Base-by-base conservation (phyloP, 805 yeast genomes). In the Starmerella vitae region DNA sequence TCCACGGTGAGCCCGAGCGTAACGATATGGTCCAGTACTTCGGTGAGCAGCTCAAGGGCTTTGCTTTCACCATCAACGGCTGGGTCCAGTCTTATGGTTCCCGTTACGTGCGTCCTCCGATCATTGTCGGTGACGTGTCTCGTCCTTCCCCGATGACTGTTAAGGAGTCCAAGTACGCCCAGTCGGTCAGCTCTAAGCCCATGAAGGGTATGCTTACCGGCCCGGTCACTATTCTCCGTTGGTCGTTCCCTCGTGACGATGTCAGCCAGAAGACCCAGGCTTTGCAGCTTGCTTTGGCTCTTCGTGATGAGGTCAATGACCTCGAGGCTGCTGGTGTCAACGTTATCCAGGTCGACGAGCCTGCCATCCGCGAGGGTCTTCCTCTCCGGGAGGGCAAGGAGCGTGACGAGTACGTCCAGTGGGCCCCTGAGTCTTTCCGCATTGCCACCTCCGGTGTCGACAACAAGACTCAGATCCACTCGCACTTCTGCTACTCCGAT, bases 81-180 rank as follows among this genome's bases (percentile, higher is more conserved):
- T 91, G 99, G 99, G 99, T 91, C 59, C 99, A 91, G 76, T 91
- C 98, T 54, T 91, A 88, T 68, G 99, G 99, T 75, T 86, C 98
- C 53, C 83, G 99, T 74, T 91, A 91, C 71, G 99, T 91, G 57
- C 85, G 98, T 74, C 98, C 98, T 64, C 98, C 98, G 58, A 82
- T 91, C 61, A 77, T 91, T 66, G 96, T 88, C 58, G 98, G 98
- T 74, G 98, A 91, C 67, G 84, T 91, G 59, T 86, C 96, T 41
- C 86, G 98, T 75, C 96, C 98, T 65, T 76, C 74, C 63, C 81
- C 97, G 54, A 88, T 91, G 95, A 78, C 98, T 56, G 97, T 91
- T 56, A 88, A 85, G 75, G 98, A 91, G 75, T 86, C 96, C 48
- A 94, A 91, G 61, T 91, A 84, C 70, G 98, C 98, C 58, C 98